A percentile compares a stretch with the other conserved stretches of the same genome.
phyloP scores from a whole-genome alignment of 345 rosid genomes.

The Pistacia vera region DNA sequence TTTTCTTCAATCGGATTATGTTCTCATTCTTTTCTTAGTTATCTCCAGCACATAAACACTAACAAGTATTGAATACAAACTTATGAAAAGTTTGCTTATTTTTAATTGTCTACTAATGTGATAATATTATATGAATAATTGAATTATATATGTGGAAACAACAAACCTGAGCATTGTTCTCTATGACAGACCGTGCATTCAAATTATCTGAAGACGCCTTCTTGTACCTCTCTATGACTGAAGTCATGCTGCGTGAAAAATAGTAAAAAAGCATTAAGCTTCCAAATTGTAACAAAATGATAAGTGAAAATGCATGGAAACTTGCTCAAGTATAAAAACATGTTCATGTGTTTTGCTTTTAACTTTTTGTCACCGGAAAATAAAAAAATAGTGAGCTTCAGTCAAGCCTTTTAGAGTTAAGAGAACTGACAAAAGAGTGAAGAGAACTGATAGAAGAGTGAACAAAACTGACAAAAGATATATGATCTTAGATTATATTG shows the following conservation, averaged over 20 bases:
- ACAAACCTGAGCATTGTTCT: conserved; percentile 87
- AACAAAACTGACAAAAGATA: neutral
- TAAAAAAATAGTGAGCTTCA: neutral
- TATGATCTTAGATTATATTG: neutral
- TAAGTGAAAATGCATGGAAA: too few species aligned
- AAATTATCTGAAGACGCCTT: conserved; percentile 80
- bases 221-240: conserved; percentile 92
- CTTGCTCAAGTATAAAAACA: too few species aligned
- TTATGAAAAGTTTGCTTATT: too few species aligned
- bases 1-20: too few species aligned
- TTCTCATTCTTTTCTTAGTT: too few species aligned
- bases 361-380: neutral
- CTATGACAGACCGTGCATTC: conserved; percentile 61
- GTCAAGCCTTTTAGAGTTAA: neutral
- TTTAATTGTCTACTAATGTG: too few species aligned
- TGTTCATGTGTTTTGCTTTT: too few species aligned
- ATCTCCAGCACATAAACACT: too few species aligned
- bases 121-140: too few species aligned
- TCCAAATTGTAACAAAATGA: neutral
- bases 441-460: neutral
- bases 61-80: too few species aligned
- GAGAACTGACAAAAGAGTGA: neutral
- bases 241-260: conserved; percentile 58
- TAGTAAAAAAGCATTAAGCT: neutral
- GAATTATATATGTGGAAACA: too few species aligned